Percentiles rank a stretch among this genome's conserved stretches.
Conservation (phyloP, 805 yeast species). For the Saturnispora saitoi region DNA sequence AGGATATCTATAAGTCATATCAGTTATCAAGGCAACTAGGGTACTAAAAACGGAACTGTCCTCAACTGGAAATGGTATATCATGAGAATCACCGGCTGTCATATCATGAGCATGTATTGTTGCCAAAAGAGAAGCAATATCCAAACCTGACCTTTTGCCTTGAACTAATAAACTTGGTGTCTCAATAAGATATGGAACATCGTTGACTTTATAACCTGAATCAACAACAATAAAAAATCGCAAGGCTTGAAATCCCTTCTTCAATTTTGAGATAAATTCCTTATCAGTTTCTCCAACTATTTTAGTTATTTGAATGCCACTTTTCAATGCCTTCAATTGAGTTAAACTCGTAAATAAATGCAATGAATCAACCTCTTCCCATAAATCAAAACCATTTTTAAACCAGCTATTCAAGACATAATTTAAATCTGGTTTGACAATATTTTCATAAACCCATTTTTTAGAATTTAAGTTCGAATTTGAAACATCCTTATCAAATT, state of each 20-base stretch:
- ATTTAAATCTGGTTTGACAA: slow-evolving; percentile 61
- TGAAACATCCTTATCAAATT: slow-evolving; percentile 21
- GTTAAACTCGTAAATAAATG: slow-evolving; percentile 77
- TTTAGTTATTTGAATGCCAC: slow-evolving; percentile 40
- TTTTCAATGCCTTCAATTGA: slow-evolving; percentile 59
- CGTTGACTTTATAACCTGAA: slow-evolving; percentile 34
- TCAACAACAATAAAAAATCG: slow-evolving; percentile 32
- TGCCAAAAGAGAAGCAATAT: slow-evolving; percentile 61
- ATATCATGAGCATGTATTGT: slow-evolving; percentile 39
- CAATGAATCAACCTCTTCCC: slow-evolving; percentile 78
- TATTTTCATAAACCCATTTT: slow-evolving; percentile 35
- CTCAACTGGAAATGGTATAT: slow-evolving; percentile 55
- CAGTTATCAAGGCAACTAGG: slow-evolving; percentile 48
- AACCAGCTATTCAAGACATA: slow-evolving; percentile 59
- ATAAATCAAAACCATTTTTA: slow-evolving; percentile 66
- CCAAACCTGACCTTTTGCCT: slow-evolving; percentile 60
- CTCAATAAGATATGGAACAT: slow-evolving; percentile 56
- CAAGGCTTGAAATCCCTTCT: slow-evolving; percentile 28
- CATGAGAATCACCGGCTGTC: slow-evolving; percentile 25
- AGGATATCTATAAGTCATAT: slow-evolving; percentile 71
- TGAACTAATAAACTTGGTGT: slow-evolving; percentile 40
- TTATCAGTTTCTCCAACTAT: slow-evolving; percentile 20
- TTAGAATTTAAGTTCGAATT: slow-evolving; percentile 27
- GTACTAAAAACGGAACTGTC: slow-evolving; percentile 56
- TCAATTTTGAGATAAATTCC: slow-evolving; percentile 26